phyloP scores from a whole-genome alignment of 2,329 filamentous ascomycete genomes.

The Talaromyces sp. region DNA sequence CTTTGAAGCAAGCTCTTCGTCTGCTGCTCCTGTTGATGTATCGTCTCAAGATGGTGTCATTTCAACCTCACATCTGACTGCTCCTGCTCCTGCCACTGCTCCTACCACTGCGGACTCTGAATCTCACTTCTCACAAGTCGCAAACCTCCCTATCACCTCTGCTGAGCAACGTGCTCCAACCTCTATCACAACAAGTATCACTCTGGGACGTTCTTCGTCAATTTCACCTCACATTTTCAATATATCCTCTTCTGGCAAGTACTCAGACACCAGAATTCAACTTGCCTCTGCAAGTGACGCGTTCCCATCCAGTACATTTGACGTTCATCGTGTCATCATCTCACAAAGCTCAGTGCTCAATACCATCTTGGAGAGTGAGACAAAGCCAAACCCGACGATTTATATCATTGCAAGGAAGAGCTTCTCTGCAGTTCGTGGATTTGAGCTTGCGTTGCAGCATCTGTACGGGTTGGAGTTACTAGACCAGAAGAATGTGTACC shows the following conservation, averaged over 20 bases:
- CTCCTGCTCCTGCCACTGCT: not conserved
- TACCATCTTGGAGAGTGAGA: slow-evolving; percentile 16
- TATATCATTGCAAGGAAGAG: slow-evolving; percentile 18
- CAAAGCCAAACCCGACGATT: slow-evolving; percentile 10
- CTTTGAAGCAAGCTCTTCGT: not conserved
- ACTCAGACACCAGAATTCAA: slow-evolving; percentile 21
- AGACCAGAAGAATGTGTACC: slow-evolving; percentile 15
- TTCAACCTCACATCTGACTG: not conserved
- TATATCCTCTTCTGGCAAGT: slow-evolving; percentile 15
- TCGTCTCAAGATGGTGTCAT: not conserved
- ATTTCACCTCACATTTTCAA: slow-evolving; percentile 14
- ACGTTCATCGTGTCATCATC: slow-evolving; percentile 21
- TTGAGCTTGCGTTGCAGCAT: slow-evolving; percentile 24
- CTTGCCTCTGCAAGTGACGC: slow-evolving; percentile 19
- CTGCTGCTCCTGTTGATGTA: not conserved
- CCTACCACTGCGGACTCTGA: no score
- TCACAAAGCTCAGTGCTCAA: slow-evolving; percentile 23
- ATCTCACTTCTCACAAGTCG: no score
- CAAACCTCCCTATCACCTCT: no score
- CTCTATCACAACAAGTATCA: not conserved
- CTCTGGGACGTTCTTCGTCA: not conserved
- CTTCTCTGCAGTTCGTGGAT: slow-evolving; percentile 22
- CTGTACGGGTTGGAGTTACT: slow-evolving; percentile 26
- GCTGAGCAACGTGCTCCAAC: no score
- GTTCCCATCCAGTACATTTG: slow-evolving; percentile 19